Evolutionary conservation across 2,329 filamentous ascomycete species (phyloP).

Genomic region (Alternaria sp.): DNA sequence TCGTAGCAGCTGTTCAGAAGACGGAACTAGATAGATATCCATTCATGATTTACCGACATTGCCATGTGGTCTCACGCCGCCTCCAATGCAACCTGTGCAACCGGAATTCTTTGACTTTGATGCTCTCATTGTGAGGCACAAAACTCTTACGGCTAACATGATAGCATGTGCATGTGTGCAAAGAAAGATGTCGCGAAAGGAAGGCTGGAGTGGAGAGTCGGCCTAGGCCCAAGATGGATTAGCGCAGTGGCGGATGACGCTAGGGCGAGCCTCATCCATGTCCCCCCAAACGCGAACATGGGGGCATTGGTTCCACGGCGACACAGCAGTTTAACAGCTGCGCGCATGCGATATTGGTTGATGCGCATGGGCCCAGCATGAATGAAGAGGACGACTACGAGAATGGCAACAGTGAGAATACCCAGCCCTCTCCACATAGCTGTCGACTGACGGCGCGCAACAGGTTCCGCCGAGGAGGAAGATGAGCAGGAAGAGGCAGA

Average conservation of each 20-base stretch:
- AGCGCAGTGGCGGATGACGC: constrained; percentile 12
- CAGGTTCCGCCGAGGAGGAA: constrained; percentile 40
- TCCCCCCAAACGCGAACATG: constrained; percentile 15
- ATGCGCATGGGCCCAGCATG: constrained; percentile 32
- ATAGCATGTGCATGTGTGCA: too few species aligned
- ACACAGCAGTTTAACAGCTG: constrained; percentile 3
- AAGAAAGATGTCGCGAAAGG: background rate
- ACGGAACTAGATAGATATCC: too few species aligned
- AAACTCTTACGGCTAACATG: too few species aligned
- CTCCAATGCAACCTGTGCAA: too few species aligned
- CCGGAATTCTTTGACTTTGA: too few species aligned
- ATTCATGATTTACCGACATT: too few species aligned
- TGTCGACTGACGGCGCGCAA: constrained; percentile 19
- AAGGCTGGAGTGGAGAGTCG: background rate
- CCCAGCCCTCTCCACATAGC: background rate
- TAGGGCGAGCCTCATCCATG: constrained; percentile 20
- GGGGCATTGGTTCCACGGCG: constrained; percentile 7
- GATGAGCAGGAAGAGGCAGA: constrained; percentile 52
- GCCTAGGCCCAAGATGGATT: background rate
- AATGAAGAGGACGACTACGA: constrained; percentile 60
- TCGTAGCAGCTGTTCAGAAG: background rate
- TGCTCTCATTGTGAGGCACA: too few species aligned
- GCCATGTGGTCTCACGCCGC: too few species aligned
- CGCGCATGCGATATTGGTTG: background rate
- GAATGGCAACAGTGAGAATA: constrained; percentile 48